Evolutionary conservation across 768 basidiomycete species (phyloP).

Genomic region (Podaxis sp.): DNA sequence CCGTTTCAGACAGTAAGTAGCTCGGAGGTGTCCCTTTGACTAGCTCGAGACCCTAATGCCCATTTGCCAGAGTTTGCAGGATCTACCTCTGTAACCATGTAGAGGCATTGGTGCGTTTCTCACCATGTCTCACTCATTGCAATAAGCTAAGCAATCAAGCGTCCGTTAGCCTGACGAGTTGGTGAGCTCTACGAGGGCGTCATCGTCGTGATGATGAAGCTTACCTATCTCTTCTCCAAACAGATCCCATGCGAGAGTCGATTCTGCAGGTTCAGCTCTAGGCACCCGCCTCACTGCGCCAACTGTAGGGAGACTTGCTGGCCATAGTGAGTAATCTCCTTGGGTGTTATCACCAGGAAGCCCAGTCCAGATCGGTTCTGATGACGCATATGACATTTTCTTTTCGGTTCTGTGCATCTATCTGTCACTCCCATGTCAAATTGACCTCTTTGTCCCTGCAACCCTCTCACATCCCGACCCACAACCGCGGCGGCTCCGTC

Average conservation of each 20-base stretch:
- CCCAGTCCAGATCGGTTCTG: not conserved
- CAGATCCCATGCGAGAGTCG: slow-evolving; percentile 46
- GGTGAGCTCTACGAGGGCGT: slow-evolving; percentile 18
- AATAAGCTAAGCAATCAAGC: not conserved
- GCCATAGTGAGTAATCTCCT: slow-evolving; percentile 20
- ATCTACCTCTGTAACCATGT: slow-evolving; percentile 50
- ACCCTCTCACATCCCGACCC: slow-evolving; percentile 5
- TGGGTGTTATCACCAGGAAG: not conserved
- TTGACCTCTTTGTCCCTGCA: not conserved
- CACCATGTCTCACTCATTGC: slow-evolving; percentile 15
- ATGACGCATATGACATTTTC: not conserved
- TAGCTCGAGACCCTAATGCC: not conserved
- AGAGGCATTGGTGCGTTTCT: slow-evolving; percentile 33
- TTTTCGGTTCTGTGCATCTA: not conserved
- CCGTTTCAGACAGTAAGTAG: slow-evolving; percentile 50
- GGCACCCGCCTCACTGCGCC: slow-evolving; percentile 44
- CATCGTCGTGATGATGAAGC: slow-evolving; percentile 17
- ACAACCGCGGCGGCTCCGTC: not conserved
- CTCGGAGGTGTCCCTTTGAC: not conserved
- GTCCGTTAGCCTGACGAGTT: slow-evolving; percentile 26
- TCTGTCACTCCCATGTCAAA: slow-evolving; percentile 7
- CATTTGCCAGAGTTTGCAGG: slow-evolving; percentile 38
- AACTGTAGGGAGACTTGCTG: slow-evolving; percentile 36
- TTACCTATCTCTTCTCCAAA: slow-evolving; percentile 12
- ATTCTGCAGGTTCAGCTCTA: slow-evolving; percentile 55